A percentile compares a stretch with the other conserved stretches of the same genome.
These are phyloP conservation scores for Cryphonectria japonica DNA, from an alignment of 2,329 filamentous ascomycete genomes.

Conservation along the genomic window DNA sequence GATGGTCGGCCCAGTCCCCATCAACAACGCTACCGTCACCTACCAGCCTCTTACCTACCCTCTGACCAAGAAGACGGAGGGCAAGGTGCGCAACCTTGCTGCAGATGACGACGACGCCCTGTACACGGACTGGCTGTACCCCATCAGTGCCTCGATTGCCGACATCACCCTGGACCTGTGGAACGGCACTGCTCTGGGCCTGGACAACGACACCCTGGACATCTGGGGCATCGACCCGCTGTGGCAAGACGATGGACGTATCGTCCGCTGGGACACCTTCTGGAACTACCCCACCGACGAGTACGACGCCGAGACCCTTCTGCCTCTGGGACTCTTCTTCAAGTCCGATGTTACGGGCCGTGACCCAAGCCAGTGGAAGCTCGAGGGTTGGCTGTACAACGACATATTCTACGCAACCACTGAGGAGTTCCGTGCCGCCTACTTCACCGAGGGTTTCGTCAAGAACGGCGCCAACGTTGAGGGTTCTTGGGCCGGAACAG, in stretches of 20 bases:
- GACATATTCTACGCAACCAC: conserved; percentile 56
- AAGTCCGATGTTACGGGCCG: conserved; percentile 53
- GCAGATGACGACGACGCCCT: conserved; percentile 39
- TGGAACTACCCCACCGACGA: conserved; percentile 43
- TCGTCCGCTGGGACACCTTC: conserved; percentile 53
- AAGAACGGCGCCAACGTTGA: conserved; percentile 52
- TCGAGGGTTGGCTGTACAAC: conserved; percentile 59
- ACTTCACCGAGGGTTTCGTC: conserved; percentile 47
- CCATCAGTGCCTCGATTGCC: conserved; percentile 41
- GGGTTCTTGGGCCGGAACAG: conserved; percentile 50
- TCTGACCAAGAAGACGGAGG: conserved; percentile 45
- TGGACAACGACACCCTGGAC: conserved; percentile 47
- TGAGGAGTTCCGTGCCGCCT: conserved; percentile 50
- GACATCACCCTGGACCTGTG: conserved; percentile 52
- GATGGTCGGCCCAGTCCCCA: conserved; percentile 53
- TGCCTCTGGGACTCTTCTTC: conserved; percentile 50
- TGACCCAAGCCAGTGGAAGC: conserved; percentile 53
- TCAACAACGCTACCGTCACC: conserved; percentile 42
- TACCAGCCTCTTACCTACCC: conserved; percentile 47
- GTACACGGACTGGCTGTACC: conserved; percentile 40
- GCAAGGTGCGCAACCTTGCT: conserved; percentile 46
- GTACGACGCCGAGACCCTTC: conserved; percentile 48
- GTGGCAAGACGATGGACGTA: conserved; percentile 44
- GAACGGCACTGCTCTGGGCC: conserved; percentile 43
- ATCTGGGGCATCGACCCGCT: conserved; percentile 48